A percentile compares a stretch with the other conserved stretches of the same genome.
These are phyloP conservation scores for Raffaelea albimanens DNA, from an alignment of 2,329 filamentous ascomycete species.

Conservation along the genomic window DNA sequence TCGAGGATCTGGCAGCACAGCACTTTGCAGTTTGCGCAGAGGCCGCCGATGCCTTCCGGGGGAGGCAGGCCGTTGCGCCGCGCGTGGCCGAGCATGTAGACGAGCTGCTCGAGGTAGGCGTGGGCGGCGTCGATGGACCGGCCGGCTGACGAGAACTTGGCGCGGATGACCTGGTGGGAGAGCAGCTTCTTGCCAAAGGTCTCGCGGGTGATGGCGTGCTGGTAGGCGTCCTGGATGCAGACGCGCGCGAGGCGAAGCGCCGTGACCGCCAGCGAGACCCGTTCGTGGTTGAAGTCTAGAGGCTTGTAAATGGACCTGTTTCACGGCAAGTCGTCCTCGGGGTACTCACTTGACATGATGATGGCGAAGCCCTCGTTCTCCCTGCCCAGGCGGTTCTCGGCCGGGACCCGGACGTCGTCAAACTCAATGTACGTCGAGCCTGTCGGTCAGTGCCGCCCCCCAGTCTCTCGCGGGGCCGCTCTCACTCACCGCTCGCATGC, in stretches of 20 bases:
- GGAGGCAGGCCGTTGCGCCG: slow-evolving; percentile 20
- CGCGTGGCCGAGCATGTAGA: slow-evolving; percentile 19
- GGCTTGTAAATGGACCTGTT: neutral
- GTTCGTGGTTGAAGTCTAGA: slow-evolving; percentile 70
- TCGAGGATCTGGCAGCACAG: slow-evolving; percentile 31
- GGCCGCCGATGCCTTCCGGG: neutral
- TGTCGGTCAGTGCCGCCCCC: slow-evolving; percentile 33
- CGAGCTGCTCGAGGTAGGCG: slow-evolving; percentile 45
- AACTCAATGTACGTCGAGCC: slow-evolving; percentile 73
- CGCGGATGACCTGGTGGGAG: slow-evolving; percentile 70
- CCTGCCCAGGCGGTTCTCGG: slow-evolving; percentile 64
- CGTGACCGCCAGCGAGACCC: slow-evolving; percentile 62
- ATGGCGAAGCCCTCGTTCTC: slow-evolving; percentile 79
- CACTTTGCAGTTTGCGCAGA: slow-evolving; percentile 22
- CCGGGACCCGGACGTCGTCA: slow-evolving; percentile 77
- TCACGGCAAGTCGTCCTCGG: neutral
- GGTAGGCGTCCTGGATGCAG: slow-evolving; percentile 72
- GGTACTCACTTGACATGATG: slow-evolving; percentile 52
- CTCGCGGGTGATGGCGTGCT: slow-evolving; percentile 77
- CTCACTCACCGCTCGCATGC: slow-evolving; percentile 43
- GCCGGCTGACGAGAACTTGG: slow-evolving; percentile 55
- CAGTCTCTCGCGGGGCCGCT: no score
- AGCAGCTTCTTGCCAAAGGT: slow-evolving; percentile 76
- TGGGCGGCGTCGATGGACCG: slow-evolving; percentile 43
- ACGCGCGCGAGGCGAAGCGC: slow-evolving; percentile 56